Percentiles rank a stretch among this genome's conserved stretches.
Evolutionary conservation across 306 rosid species (phyloP).

Genomic region (Cicer arietinum): DNA sequence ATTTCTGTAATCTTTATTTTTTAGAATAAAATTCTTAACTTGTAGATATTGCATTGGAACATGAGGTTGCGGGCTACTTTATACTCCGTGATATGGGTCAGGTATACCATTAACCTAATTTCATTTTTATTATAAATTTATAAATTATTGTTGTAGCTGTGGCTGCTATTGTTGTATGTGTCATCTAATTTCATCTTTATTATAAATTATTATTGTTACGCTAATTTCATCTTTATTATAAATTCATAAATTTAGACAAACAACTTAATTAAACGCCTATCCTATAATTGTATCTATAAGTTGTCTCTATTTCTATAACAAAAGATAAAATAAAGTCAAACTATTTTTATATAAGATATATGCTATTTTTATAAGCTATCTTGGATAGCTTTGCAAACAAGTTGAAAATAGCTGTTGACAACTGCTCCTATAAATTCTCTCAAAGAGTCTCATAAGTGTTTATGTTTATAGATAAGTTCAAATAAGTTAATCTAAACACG

Average conservation of each 20-base stretch:
- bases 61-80: constrained; percentile 90
- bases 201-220: too few species aligned
- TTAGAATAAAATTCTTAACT: constrained; percentile 1
- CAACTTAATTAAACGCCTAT: too few species aligned
- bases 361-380: neutral
- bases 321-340: neutral
- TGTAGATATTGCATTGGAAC: constrained; percentile 78
- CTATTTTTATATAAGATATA: neutral
- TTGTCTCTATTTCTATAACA: neutral
- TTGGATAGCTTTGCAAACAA: neutral
- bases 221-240: too few species aligned
- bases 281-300: too few species aligned
- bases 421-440: neutral
- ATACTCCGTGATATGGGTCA: constrained; percentile 94
- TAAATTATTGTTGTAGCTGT: neutral
- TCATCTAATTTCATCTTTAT: neutral
- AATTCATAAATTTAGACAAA: too few species aligned
- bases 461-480: too few species aligned
- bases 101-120: constrained; percentile 51
- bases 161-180: too few species aligned
- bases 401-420: neutral
- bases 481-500: too few species aligned
- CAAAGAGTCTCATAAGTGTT: too few species aligned
- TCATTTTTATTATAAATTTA: neutral
- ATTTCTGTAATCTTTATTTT: neutral